Conservation (phyloP, 139 green algal species). For the Haematococcus lacustris region DNA sequence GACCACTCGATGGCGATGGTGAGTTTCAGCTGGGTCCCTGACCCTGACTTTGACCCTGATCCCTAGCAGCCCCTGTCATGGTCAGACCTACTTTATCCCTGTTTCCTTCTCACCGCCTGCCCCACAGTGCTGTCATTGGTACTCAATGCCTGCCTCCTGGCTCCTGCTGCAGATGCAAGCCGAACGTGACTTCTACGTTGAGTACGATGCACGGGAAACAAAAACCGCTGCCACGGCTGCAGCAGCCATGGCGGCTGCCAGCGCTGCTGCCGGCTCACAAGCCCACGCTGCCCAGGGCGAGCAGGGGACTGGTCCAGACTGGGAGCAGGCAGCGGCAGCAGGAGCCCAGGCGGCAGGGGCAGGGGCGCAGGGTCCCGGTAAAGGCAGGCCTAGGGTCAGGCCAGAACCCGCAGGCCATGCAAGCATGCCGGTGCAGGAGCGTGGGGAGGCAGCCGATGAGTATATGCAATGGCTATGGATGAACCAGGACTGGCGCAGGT, state of each 20-base stretch:
- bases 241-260: not conserved
- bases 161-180: conserved; percentile 15
- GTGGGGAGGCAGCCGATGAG: conserved; percentile 15
- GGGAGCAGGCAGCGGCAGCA: too few species aligned
- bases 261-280: not conserved
- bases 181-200: conserved; percentile 41
- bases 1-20: too few species aligned
- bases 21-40: too few species aligned
- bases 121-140: not conserved
- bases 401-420: too few species aligned
- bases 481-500: conserved; percentile 63
- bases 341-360: too few species aligned
- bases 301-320: too few species aligned
- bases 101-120: not conserved
- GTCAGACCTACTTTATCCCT: too few species aligned
- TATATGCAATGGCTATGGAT: conserved; percentile 48
- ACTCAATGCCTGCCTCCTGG: not conserved
- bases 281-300: too few species aligned
- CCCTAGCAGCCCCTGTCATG: too few species aligned
- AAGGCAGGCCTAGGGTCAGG: too few species aligned
- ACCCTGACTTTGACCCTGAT: too few species aligned
- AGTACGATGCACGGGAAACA: conserved; percentile 37
- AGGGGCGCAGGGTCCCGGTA: too few species aligned
- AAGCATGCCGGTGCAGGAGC: not conserved
- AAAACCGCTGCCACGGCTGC: conserved; percentile 3